Evolutionary conservation across 108 stramenopile genomes (phyloP).

Genomic region (Conticribra weissflogii): DNA sequence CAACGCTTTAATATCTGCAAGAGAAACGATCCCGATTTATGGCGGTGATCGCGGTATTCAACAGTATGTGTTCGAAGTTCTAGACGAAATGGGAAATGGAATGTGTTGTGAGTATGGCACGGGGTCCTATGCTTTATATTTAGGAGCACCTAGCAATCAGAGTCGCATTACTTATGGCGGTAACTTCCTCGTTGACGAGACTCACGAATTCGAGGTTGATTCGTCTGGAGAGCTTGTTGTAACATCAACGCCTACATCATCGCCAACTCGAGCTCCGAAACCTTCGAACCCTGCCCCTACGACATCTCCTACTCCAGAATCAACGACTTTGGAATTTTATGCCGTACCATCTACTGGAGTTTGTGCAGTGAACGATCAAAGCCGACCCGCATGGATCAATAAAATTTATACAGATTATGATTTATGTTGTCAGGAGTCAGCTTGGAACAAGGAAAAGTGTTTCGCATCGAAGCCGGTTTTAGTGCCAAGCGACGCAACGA

Average conservation of each 20-base stretch:
- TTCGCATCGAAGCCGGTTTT: constrained; percentile 5
- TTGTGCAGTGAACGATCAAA: constrained; percentile 2
- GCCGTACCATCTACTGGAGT: constrained; percentile 16
- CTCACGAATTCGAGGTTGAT: constrained; percentile 12
- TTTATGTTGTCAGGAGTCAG: constrained; percentile 13
- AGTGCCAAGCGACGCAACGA: neutral
- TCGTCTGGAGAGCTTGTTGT: constrained; percentile 3
- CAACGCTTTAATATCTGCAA: neutral
- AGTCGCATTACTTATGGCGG: constrained; percentile 13
- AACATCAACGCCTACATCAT: neutral
- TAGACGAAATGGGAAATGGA: constrained; percentile 14
- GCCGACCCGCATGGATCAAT: constrained; percentile 11
- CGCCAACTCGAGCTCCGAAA: neutral
- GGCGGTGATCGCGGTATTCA: constrained; percentile 12
- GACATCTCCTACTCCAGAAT: no score
- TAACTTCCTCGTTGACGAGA: constrained; percentile 4
- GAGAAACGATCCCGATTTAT: constrained; percentile 33
- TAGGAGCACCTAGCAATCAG: constrained; percentile 11
- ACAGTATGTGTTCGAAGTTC: constrained; percentile 18
- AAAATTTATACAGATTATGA: constrained; percentile 7
- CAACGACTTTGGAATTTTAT: neutral
- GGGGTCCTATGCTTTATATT: constrained; percentile 22
- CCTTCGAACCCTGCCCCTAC: neutral
- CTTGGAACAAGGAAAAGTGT: constrained; percentile 20
- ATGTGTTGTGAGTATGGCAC: constrained; percentile 21